Evolutionary conservation across 139 green algal species (phyloP).

Genomic region (Chlorella sp.): DNA sequence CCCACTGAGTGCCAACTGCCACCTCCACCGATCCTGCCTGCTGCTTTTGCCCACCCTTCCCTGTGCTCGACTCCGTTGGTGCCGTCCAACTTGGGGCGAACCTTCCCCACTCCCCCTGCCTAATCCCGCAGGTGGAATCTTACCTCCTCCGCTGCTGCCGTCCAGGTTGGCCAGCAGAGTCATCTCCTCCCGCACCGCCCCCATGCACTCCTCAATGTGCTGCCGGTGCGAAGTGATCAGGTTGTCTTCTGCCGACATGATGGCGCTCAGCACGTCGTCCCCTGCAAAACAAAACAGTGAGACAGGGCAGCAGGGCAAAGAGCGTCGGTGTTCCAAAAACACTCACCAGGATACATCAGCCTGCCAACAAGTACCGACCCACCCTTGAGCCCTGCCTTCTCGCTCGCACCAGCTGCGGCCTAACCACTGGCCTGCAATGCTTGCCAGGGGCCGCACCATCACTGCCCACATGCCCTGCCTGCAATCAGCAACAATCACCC

Average conservation of each 20-base stretch:
- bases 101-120: background rate
- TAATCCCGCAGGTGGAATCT: background rate
- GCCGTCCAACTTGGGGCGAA: conserved; percentile 55
- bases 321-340: no score
- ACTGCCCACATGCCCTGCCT: no score
- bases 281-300: background rate
- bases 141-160: background rate
- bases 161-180: conserved; percentile 66
- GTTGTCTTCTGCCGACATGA: conserved; percentile 90
- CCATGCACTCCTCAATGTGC: conserved; percentile 92
- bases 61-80: background rate
- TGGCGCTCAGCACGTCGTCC: conserved; percentile 79
- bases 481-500: background rate
- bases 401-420: no score
- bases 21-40: no score
- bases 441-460: no score
- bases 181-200: conserved; percentile 83
- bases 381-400: no score
- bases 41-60: background rate
- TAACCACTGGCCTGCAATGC: no score
- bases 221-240: conserved; percentile 85
- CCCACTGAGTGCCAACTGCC: no score
- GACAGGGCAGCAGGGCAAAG: no score
- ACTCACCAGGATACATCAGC: no score
- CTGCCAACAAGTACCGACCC: no score